phyloP scores from a whole-genome alignment of 2,329 filamentous ascomycete genomes.

The Microsporum canis region DNA sequence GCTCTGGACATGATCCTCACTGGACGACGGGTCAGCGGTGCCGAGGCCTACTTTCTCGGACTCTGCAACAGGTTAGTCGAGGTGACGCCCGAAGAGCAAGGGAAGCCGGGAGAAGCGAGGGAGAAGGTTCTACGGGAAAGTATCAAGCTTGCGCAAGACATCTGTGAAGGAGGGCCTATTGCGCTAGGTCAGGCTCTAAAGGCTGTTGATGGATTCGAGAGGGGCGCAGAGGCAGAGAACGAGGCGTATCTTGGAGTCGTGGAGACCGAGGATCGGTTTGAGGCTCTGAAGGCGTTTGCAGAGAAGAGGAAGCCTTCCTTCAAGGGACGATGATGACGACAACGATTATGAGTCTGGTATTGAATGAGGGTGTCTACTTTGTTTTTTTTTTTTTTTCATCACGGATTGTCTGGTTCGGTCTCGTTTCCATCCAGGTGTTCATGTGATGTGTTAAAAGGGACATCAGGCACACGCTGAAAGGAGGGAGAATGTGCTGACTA shows the following conservation, averaged over 20 bases:
- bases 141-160: conserved; percentile 66
- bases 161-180: conserved; percentile 80
- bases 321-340: conserved; percentile 40
- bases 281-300: conserved; percentile 75
- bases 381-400: neutral
- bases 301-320: conserved; percentile 64
- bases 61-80: conserved; percentile 85
- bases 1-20: conserved; percentile 89
- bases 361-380: neutral
- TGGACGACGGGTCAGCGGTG: conserved; percentile 67
- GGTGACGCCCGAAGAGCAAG: conserved; percentile 46
- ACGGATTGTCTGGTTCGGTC: neutral
- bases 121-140: conserved; percentile 62
- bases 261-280: conserved; percentile 71
- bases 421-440: neutral
- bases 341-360: neutral
- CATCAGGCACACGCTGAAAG: neutral
- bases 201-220: conserved; percentile 58
- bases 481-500: neutral
- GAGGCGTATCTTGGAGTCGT: conserved; percentile 76
- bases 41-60: conserved; percentile 85
- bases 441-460: neutral
- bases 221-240: conserved; percentile 67
- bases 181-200: conserved; percentile 68
- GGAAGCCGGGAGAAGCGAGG: conserved; percentile 48